phyloP scores from a whole-genome alignment of 768 basidiomycete genomes.

The Russula sp. region DNA sequence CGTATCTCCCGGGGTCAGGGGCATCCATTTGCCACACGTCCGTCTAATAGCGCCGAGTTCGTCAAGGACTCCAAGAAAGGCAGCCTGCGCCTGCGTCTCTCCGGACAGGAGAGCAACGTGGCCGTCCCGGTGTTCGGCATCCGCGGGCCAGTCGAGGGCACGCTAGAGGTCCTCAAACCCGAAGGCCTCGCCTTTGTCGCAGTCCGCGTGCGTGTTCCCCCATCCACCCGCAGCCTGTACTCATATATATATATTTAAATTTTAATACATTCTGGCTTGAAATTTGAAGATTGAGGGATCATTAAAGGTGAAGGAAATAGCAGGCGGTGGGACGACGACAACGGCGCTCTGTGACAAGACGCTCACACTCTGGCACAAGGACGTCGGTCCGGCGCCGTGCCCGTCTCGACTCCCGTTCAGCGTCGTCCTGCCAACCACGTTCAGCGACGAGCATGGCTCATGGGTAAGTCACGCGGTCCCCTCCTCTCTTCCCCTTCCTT shows the following conservation, averaged over 20 bases:
- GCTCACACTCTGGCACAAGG: slow-evolving; percentile 53
- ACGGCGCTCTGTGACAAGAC: slow-evolving; percentile 48
- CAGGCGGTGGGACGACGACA: slow-evolving; percentile 50
- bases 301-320: slow-evolving; percentile 29
- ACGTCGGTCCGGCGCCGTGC: slow-evolving; percentile 38
- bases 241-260: no score
- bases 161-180: slow-evolving; percentile 18
- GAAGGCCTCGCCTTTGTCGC: slow-evolving; percentile 19
- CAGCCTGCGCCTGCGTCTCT: slow-evolving; percentile 17
- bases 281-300: slow-evolving; percentile 28
- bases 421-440: slow-evolving; percentile 52
- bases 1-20: background rate
- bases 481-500: background rate
- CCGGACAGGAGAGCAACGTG: slow-evolving; percentile 3
- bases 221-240: no score
- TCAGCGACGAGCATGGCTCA: slow-evolving; percentile 46
- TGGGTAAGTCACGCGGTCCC: slow-evolving; percentile 42
- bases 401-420: slow-evolving; percentile 50
- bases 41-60: slow-evolving; percentile 4
- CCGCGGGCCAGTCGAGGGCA: slow-evolving; percentile 17
- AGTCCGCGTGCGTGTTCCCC: slow-evolving; percentile 14
- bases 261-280: background rate
- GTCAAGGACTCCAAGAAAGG: slow-evolving; percentile 22
- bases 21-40: background rate
- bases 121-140: slow-evolving; percentile 15